Evolutionary conservation across 139 green algal genomes (phyloP).

Genomic region (Picochlorum sp.): DNA sequence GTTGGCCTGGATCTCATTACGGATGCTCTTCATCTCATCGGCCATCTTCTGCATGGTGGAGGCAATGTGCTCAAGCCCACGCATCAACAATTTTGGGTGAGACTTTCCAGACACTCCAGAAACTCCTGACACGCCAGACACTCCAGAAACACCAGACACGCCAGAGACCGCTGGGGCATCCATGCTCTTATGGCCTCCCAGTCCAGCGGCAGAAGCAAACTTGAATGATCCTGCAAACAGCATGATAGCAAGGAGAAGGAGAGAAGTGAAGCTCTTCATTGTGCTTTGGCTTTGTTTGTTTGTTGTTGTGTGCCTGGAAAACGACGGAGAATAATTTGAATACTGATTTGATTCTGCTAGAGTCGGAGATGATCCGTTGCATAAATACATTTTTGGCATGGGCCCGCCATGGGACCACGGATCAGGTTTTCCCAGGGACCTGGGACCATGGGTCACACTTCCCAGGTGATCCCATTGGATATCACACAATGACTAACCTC

Average conservation of each 20-base stretch:
- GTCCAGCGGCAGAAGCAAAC: neutral
- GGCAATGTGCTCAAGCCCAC: neutral
- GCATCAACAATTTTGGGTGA: neutral
- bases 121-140: neutral
- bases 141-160: neutral
- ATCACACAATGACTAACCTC: too few species aligned
- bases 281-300: neutral
- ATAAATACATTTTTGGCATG: too few species aligned
- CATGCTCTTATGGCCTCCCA: neutral
- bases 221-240: conserved; percentile 8
- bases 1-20: neutral
- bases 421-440: too few species aligned
- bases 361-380: too few species aligned
- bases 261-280: conserved; percentile 7
- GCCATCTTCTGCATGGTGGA: neutral
- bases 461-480: too few species aligned
- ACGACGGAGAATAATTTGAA: neutral
- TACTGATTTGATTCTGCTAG: too few species aligned
- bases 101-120: neutral
- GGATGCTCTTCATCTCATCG: neutral
- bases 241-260: conserved; percentile 4
- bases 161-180: neutral
- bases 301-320: neutral
- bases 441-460: too few species aligned
- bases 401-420: too few species aligned